Evolutionary conservation across 2,329 filamentous ascomycete species (phyloP).

Genomic region (Hypomyces perniciosus): DNA sequence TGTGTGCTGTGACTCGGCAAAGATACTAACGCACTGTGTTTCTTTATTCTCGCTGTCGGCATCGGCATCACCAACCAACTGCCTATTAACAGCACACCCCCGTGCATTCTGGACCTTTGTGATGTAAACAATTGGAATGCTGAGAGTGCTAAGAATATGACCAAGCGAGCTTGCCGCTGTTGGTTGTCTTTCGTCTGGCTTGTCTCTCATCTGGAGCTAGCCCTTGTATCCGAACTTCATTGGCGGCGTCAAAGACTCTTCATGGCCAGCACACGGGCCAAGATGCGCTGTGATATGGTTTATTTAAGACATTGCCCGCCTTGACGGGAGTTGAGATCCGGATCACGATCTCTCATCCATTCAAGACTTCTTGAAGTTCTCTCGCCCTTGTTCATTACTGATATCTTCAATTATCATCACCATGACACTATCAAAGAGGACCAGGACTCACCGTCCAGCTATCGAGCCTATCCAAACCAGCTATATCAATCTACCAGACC

Average conservation of each 20-base stretch:
- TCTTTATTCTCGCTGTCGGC: not conserved
- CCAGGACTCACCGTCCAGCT: not conserved
- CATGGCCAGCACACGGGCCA: not conserved
- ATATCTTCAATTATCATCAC: not conserved
- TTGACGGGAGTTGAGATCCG: not conserved
- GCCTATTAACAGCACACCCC: not conserved
- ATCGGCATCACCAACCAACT: constrained; percentile 4
- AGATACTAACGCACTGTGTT: not conserved
- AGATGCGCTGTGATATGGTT: not conserved
- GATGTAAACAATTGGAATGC: not conserved
- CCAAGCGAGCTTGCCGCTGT: not conserved
- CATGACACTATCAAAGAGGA: constrained; percentile 1
- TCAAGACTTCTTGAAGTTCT: not conserved
- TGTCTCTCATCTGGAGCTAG: not conserved
- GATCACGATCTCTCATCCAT: not conserved
- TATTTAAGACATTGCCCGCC: not conserved
- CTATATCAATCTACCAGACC: not conserved
- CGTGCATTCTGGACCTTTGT: constrained; percentile 3
- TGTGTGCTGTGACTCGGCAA: constrained; percentile 1
- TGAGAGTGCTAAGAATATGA: not conserved
- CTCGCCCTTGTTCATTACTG: not conserved
- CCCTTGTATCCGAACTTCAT: not conserved
- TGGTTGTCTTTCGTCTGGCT: not conserved
- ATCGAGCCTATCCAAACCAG: constrained; percentile 3
- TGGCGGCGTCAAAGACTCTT: not conserved